A percentile compares a stretch with the other conserved stretches of the same genome.
Conservation (phyloP, 1,284 basidiomycete species). For the Microbotryomycetes sp. region DNA sequence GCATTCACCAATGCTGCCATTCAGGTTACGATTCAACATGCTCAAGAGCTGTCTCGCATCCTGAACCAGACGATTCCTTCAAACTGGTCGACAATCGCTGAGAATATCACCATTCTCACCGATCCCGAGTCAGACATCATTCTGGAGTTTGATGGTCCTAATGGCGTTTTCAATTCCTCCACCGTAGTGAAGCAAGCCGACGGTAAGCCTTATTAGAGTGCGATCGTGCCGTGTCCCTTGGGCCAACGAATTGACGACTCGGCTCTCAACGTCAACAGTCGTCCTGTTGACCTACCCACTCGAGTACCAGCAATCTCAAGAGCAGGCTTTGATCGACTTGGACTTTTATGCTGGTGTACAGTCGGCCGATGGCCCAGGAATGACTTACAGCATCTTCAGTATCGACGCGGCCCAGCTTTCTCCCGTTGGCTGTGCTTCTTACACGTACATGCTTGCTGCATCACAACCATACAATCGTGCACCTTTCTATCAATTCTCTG, state of each 20-base stretch:
- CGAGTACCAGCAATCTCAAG: slow-evolving; percentile 21
- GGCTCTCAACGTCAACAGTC: slow-evolving; percentile 8
- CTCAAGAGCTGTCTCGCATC: slow-evolving; percentile 20
- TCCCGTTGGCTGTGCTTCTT: slow-evolving; percentile 34
- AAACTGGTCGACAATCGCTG: slow-evolving; percentile 30
- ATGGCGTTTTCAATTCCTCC: slow-evolving; percentile 23
- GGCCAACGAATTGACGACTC: background rate
- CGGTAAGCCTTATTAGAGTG: no score
- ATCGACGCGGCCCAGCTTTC: slow-evolving; percentile 33
- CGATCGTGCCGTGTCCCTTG: no score
- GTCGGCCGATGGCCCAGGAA: slow-evolving; percentile 33
- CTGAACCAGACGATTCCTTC: slow-evolving; percentile 18
- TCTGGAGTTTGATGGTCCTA: slow-evolving; percentile 31
- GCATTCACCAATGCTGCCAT: slow-evolving; percentile 36
- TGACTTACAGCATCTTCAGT: slow-evolving; percentile 36
- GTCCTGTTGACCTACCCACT: slow-evolving; percentile 37
- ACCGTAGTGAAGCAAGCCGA: slow-evolving; percentile 38
- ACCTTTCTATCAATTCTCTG: slow-evolving; percentile 37
- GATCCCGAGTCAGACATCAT: slow-evolving; percentile 27
- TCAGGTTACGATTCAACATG: slow-evolving; percentile 22
- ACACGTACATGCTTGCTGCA: slow-evolving; percentile 32
- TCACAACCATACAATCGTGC: slow-evolving; percentile 33
- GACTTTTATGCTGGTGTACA: slow-evolving; percentile 33
- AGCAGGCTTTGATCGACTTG: slow-evolving; percentile 19
- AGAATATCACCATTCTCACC: slow-evolving; percentile 25